Percentiles rank a stretch among this genome's conserved stretches.
These are phyloP conservation scores for Teunomyces pallodes DNA, from an alignment of 805 yeast genomes.

Conservation along the genomic window DNA sequence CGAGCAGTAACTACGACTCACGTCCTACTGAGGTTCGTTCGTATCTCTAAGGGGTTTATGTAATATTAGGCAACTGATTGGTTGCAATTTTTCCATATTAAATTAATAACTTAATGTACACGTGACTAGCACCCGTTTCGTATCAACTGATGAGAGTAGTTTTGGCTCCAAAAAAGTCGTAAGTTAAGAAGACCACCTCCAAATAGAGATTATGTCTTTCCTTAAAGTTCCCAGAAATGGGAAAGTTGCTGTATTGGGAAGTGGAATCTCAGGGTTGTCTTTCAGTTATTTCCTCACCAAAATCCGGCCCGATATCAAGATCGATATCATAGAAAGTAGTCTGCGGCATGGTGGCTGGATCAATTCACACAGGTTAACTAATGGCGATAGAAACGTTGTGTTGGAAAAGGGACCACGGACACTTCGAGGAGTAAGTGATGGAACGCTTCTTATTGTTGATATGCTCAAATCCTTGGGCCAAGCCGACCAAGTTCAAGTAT, in stretches of 20 bases:
- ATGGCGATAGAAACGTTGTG: conserved; percentile 23
- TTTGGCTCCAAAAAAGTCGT: neutral
- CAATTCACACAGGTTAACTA: conserved; percentile 42
- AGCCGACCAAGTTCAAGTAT: conserved; percentile 53
- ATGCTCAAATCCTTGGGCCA: conserved; percentile 48
- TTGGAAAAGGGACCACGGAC: conserved; percentile 93
- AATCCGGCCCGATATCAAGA: conserved; percentile 72
- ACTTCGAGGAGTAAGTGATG: conserved; percentile 76
- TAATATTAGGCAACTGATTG: neutral
- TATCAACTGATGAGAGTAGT: neutral
- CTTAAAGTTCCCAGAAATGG: conserved; percentile 20
- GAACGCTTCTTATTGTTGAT: conserved; percentile 68
- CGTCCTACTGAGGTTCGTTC: neutral
- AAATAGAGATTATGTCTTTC: neutral
- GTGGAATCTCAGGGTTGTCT: conserved; percentile 84
- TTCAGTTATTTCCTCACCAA: conserved; percentile 65
- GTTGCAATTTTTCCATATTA: neutral
- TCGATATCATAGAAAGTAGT: conserved; percentile 60
- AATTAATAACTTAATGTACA: neutral
- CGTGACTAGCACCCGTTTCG: neutral
- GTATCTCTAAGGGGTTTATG: neutral
- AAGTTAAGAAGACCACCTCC: neutral
- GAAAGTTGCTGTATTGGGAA: conserved; percentile 73
- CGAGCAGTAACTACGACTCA: neutral
- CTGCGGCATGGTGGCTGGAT: conserved; percentile 79